A percentile compares a stretch with the other conserved stretches of the same genome.
Conservation (phyloP, 768 basidiomycete genomes). For the Wakefieldia striispora region DNA sequence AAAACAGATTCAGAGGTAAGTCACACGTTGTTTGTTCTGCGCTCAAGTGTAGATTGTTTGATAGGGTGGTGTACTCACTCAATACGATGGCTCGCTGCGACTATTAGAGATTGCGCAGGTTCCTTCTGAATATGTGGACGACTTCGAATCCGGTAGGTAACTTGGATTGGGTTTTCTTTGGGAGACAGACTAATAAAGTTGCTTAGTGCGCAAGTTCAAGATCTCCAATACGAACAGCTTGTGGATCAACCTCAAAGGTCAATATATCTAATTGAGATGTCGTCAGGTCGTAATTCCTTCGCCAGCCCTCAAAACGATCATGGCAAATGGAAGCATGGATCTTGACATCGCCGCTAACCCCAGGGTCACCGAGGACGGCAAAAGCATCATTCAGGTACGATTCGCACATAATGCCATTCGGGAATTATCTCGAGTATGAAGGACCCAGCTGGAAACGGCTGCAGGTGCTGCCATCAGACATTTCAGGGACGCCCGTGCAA, state of each 20-base stretch:
- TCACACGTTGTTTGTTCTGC: neutral
- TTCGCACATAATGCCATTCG: neutral
- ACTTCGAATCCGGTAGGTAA: slow-evolving; percentile 62
- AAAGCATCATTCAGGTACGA: slow-evolving; percentile 73
- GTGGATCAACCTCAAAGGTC: slow-evolving; percentile 77
- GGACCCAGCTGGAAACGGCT: slow-evolving; percentile 73
- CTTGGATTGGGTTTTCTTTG: neutral
- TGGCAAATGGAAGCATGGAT: slow-evolving; percentile 84
- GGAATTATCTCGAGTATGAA: slow-evolving; percentile 6
- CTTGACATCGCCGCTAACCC: slow-evolving; percentile 95
- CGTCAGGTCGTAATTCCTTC: slow-evolving; percentile 1
- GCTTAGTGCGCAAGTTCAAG: slow-evolving; percentile 81
- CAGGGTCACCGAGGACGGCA: slow-evolving; percentile 83
- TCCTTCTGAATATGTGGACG: slow-evolving; percentile 67
- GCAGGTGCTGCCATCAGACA: slow-evolving; percentile 94
- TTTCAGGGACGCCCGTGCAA: slow-evolving; percentile 87
- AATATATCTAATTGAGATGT: neutral
- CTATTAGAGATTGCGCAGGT: slow-evolving; percentile 79
- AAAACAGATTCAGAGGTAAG: slow-evolving; percentile 71
- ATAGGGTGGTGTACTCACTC: slow-evolving; percentile 83
- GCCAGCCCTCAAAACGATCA: slow-evolving; percentile 82
- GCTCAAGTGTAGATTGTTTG: neutral
- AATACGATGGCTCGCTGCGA: slow-evolving; percentile 75
- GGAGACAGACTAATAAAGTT: slow-evolving; percentile 1
- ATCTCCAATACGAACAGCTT: slow-evolving; percentile 88